A percentile compares a stretch with the other conserved stretches of the same genome.
Evolutionary conservation across 495 filamentous ascomycete species (phyloP).

Genomic region (Hypoxylon rickii): DNA sequence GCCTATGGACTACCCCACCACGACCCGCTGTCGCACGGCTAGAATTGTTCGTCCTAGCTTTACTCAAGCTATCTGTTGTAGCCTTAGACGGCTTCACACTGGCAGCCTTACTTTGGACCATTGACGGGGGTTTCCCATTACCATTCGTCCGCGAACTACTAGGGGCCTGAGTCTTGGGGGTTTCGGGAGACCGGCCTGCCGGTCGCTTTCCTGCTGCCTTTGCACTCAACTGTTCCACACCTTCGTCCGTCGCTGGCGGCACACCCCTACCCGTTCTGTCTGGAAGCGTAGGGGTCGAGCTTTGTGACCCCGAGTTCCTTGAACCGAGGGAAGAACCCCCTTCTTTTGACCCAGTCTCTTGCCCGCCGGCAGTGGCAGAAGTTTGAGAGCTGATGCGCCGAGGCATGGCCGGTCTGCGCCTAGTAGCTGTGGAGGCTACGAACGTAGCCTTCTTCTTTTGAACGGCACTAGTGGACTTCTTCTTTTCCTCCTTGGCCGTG

Average conservation of each 20-base stretch:
- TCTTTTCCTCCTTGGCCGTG: conserved; percentile 34
- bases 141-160: conserved; percentile 17
- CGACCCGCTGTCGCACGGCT: conserved; percentile 12
- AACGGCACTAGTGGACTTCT: conserved; percentile 23
- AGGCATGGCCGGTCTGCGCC: conserved; percentile 43
- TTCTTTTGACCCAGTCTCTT: conserved; percentile 33
- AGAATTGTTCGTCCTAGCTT: conserved; percentile 2
- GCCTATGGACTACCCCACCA: conserved; percentile 21
- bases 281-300: conserved; percentile 13
- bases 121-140: not conserved
- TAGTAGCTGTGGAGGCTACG: conserved; percentile 43
- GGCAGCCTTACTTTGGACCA: not conserved
- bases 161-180: conserved; percentile 14
- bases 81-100: conserved; percentile 3
- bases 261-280: conserved; percentile 21
- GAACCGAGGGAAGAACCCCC: conserved; percentile 23
- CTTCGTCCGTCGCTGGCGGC: conserved; percentile 5
- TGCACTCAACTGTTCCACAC: conserved; percentile 27
- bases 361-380: conserved; percentile 30
- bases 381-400: conserved; percentile 51
- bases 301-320: conserved; percentile 28
- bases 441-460: conserved; percentile 42
- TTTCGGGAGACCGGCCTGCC: conserved; percentile 14
- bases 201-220: conserved; percentile 49
- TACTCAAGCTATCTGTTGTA: conserved; percentile 8